A percentile compares a stretch with the other conserved stretches of the same genome.
Conservation (phyloP, 345 rosid genomes). For the Eutrema japonicum region DNA sequence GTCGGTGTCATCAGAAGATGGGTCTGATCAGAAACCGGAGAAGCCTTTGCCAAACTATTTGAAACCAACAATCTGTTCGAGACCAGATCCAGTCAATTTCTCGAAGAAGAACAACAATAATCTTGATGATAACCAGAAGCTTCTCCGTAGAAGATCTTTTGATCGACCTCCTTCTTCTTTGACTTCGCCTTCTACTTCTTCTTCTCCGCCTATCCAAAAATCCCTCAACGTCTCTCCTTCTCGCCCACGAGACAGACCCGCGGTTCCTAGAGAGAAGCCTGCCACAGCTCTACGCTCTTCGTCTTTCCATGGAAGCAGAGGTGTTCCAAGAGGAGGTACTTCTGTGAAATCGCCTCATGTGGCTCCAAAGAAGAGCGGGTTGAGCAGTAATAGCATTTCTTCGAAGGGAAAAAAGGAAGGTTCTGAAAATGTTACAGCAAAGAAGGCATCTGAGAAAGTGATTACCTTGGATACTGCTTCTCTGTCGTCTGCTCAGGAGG, state of each 20-base stretch:
- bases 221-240: conserved; percentile 49
- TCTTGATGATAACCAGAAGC: conserved; percentile 47
- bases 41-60: conserved; percentile 60
- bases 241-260: conserved; percentile 42
- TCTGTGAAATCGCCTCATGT: conserved; percentile 41
- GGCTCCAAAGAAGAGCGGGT: conserved; percentile 37
- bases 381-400: conserved; percentile 31
- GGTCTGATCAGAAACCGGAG: conserved; percentile 40
- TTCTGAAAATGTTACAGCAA: not conserved
- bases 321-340: conserved; percentile 38
- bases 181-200: conserved; percentile 50
- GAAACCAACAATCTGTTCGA: conserved; percentile 65
- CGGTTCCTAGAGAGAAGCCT: conserved; percentile 47
- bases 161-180: conserved; percentile 64
- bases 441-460: conserved; percentile 35
- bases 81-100: conserved; percentile 46
- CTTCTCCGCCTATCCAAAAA: conserved; percentile 43
- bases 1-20: conserved; percentile 36
- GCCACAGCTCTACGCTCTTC: conserved; percentile 42
- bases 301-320: conserved; percentile 48
- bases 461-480: conserved; percentile 29
- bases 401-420: conserved; percentile 30
- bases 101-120: conserved; percentile 46
- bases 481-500: conserved; percentile 32
- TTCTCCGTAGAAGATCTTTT: conserved; percentile 75